These are phyloP conservation scores for Aspergillus sp. DNA, from an alignment of 2,329 filamentous ascomycete species.

Conservation along the genomic window DNA sequence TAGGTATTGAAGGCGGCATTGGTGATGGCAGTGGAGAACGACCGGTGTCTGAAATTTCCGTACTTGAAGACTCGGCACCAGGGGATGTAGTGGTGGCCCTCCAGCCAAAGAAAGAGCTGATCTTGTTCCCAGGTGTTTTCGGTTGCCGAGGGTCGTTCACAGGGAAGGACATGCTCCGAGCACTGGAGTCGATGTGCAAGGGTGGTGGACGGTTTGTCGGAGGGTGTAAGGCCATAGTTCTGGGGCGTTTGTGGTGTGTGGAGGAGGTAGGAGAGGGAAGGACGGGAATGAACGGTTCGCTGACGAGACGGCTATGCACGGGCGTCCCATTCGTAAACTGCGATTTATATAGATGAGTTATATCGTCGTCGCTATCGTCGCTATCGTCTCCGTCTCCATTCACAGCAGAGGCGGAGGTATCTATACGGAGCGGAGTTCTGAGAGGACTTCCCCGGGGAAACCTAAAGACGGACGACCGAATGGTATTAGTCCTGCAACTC, in stretches of 20 bases:
- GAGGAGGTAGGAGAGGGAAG: slow-evolving; percentile 69
- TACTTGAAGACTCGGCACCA: slow-evolving; percentile 62
- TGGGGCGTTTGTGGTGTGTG: slow-evolving; percentile 51
- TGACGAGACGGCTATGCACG: slow-evolving; percentile 47
- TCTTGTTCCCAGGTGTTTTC: slow-evolving; percentile 60
- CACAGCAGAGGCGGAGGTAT: slow-evolving; percentile 33
- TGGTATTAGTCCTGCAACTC: slow-evolving; percentile 32
- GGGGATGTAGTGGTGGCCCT: slow-evolving; percentile 59
- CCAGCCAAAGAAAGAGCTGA: slow-evolving; percentile 71
- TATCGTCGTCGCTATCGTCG: slow-evolving; percentile 34
- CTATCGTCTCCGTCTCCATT: slow-evolving; percentile 34
- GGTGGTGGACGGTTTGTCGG: slow-evolving; percentile 46
- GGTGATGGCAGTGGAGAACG: slow-evolving; percentile 64
- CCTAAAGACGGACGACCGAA: slow-evolving; percentile 36
- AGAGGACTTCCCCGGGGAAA: slow-evolving; percentile 45
- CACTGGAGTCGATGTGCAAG: slow-evolving; percentile 48
- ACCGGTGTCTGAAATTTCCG: slow-evolving; percentile 65
- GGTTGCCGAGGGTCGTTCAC: slow-evolving; percentile 44
- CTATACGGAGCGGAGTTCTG: slow-evolving; percentile 37
- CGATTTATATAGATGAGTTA: slow-evolving; percentile 28
- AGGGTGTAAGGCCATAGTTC: slow-evolving; percentile 52
- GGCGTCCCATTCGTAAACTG: slow-evolving; percentile 44
- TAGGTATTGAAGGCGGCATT: slow-evolving; percentile 43
- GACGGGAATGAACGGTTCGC: slow-evolving; percentile 58
- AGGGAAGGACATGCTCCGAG: slow-evolving; percentile 38